Evolutionary conservation across 192 early-diverging fungal species (phyloP).

Genomic region (Chytriomyces hyalinus): DNA sequence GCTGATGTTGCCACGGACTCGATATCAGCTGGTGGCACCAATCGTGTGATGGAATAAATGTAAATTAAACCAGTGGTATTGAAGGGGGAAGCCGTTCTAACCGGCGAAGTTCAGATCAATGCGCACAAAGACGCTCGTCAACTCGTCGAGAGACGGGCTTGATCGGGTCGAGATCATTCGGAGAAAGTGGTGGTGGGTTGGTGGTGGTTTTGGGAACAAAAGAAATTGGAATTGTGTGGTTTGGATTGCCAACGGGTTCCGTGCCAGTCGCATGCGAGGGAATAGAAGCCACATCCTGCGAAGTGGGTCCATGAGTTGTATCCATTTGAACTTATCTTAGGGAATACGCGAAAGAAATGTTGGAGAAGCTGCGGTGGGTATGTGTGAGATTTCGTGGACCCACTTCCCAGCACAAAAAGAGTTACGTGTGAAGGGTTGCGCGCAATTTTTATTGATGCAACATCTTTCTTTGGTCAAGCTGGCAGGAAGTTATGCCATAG

Average conservation of each 20-base stretch:
- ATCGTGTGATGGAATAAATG: background rate
- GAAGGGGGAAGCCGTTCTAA: background rate
- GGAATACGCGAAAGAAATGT: background rate
- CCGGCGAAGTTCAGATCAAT: background rate
- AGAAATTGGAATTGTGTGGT: background rate
- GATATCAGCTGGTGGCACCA: background rate
- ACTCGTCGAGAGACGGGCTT: background rate
- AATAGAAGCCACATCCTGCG: too few relatives aligned
- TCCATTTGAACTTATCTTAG: background rate
- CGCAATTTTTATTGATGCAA: background rate
- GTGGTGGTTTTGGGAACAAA: background rate
- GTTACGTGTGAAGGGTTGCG: too few relatives aligned
- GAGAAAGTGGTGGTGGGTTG: background rate
- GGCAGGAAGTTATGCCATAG: background rate
- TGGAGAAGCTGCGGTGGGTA: too few relatives aligned
- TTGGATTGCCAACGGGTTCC: background rate
- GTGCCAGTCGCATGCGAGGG: too few relatives aligned
- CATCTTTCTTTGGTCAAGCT: background rate
- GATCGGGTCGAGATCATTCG: background rate
- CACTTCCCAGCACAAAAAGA: too few relatives aligned
- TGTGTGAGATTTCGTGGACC: too few relatives aligned
- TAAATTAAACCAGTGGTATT: background rate
- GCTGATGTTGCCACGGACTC: too few relatives aligned
- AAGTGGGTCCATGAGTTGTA: background rate
- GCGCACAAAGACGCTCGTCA: background rate